Evolutionary conservation across 768 basidiomycete species (phyloP).

Genomic region (Mycena kentingensis): DNA sequence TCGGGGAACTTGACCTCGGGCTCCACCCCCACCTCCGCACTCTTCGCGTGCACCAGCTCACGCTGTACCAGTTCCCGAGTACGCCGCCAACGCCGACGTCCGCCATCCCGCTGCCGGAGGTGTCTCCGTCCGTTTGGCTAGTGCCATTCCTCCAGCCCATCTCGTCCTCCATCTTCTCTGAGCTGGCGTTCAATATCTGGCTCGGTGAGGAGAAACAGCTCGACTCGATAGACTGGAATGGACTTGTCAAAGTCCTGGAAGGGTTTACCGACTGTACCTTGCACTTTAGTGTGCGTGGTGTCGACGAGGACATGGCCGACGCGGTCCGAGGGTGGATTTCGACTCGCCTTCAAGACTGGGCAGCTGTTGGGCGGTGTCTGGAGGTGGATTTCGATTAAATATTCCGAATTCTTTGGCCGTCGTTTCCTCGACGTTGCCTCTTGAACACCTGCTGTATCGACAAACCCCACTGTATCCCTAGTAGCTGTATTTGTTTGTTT

Average conservation of each 20-base stretch:
- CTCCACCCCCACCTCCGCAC: slow-evolving; percentile 28
- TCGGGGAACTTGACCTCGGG: slow-evolving; percentile 28
- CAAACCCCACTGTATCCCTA: not conserved
- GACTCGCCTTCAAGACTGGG: slow-evolving; percentile 26
- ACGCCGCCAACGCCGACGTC: slow-evolving; percentile 13
- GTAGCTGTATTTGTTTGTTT: not conserved
- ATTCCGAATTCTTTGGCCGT: slow-evolving; percentile 11
- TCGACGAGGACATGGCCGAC: slow-evolving; percentile 29
- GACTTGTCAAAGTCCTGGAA: slow-evolving; percentile 25
- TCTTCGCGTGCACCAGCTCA: slow-evolving; percentile 33
- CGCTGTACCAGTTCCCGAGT: slow-evolving; percentile 36
- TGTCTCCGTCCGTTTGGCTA: slow-evolving; percentile 33
- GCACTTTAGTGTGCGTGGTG: slow-evolving; percentile 34
- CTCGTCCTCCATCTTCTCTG: slow-evolving; percentile 22
- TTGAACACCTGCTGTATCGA: not conserved
- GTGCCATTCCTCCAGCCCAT: slow-evolving; percentile 29
- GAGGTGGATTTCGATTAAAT: slow-evolving; percentile 18
- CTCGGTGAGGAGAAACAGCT: slow-evolving; percentile 36
- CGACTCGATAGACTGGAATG: slow-evolving; percentile 34
- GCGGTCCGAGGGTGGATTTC: slow-evolving; percentile 31
- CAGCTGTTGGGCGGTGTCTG: slow-evolving; percentile 3
- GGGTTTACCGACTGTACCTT: slow-evolving; percentile 13
- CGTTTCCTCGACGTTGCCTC: slow-evolving; percentile 17
- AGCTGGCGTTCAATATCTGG: slow-evolving; percentile 34
- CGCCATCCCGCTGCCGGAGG: slow-evolving; percentile 7